Percentiles rank a stretch among this genome's conserved stretches.
Conservation (phyloP, 1,284 basidiomycete genomes). For the Pseudozyma pruni region DNA sequence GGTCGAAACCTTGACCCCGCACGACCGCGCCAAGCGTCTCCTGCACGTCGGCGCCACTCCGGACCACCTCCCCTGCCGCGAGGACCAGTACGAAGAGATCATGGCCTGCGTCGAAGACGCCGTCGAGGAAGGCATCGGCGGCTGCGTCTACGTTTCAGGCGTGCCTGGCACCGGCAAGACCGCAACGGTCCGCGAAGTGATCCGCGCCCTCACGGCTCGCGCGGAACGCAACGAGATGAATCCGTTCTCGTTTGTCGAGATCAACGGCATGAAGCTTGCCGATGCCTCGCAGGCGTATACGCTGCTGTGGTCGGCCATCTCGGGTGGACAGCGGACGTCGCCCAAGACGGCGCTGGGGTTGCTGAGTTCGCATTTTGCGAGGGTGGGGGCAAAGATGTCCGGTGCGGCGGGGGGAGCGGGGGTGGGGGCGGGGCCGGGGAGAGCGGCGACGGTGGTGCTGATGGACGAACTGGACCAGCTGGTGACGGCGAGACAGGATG, state of each 20-base stretch:
- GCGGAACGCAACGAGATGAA: slow-evolving; percentile 78
- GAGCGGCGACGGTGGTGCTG: slow-evolving; percentile 80
- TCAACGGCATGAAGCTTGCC: slow-evolving; percentile 84
- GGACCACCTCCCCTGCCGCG: slow-evolving; percentile 87
- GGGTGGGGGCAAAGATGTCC: slow-evolving; percentile 30
- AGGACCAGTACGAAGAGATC: slow-evolving; percentile 84
- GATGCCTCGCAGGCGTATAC: slow-evolving; percentile 64
- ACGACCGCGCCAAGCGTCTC: slow-evolving; percentile 69
- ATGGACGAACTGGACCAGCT: slow-evolving; percentile 99
- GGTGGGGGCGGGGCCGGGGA: slow-evolving; percentile 32
- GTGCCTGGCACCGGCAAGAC: slow-evolving; percentile 92
- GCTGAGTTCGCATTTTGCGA: slow-evolving; percentile 53
- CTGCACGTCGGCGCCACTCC: slow-evolving; percentile 94
- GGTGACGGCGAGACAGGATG: slow-evolving; percentile 93
- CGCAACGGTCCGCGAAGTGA: slow-evolving; percentile 89
- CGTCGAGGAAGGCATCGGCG: slow-evolving; percentile 90
- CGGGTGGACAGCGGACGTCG: slow-evolving; percentile 47
- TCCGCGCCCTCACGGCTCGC: slow-evolving; percentile 72
- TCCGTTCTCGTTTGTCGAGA: slow-evolving; percentile 96
- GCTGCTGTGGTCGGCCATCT: slow-evolving; percentile 60
- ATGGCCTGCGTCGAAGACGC: slow-evolving; percentile 83
- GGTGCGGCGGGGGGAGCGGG: slow-evolving; percentile 31
- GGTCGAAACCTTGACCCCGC: slow-evolving; percentile 41
- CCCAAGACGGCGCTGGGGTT: slow-evolving; percentile 57
- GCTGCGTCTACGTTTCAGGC: slow-evolving; percentile 95